Evolutionary conservation across 306 rosid genomes (phyloP), one percentile per base, ranked within the genome.

Genomic region (Dryas octopetala): DNA sequence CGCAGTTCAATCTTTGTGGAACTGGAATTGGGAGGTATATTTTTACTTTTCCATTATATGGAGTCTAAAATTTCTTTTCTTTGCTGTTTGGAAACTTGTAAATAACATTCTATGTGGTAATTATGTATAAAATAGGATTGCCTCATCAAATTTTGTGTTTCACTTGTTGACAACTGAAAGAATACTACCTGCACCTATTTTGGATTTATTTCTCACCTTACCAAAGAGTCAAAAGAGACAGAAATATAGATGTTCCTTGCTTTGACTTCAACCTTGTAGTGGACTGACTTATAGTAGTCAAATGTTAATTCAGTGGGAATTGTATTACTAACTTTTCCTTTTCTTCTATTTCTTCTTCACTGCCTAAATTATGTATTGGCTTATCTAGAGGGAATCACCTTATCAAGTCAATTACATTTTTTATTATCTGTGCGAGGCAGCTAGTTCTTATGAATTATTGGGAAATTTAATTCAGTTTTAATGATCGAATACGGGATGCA

Each of bases 401-500:
- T 75, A 23, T 17, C 28, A 47, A 51, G 66, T 17, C 15, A 17
- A 5, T 41, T 55, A 12, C 53, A 9, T 40, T 50, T 7, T 38
- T 85, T 32, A 58, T 41, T 64, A 67, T 80, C 59, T 84, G 51
- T 54, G 7, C 38, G 2, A 32, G 38, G 38, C 38, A 32, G 2
- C 38, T 32, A 32, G 38, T 32, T 32, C 38, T 32, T 32, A 32
- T 32, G 38, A 32, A 32, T 32, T 43, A 48, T 74, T 75, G 77
- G 79, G 76, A 32, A 73, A 23, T 53, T 77, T 59, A 49, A 32
- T 32, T 69, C 83, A 95, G 98, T 83, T 95, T 95, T 68, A 95
- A 91, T 55, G 98, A 95, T 80, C 98, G 98, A 66, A 90, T 95
- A 74, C 96, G 96, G 45, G 97, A 95, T 82, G 96, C 97, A 19